These are phyloP conservation scores for Coemansia guatemalensis DNA, from an alignment of 192 early-diverging fungal species.

Conservation along the genomic window DNA sequence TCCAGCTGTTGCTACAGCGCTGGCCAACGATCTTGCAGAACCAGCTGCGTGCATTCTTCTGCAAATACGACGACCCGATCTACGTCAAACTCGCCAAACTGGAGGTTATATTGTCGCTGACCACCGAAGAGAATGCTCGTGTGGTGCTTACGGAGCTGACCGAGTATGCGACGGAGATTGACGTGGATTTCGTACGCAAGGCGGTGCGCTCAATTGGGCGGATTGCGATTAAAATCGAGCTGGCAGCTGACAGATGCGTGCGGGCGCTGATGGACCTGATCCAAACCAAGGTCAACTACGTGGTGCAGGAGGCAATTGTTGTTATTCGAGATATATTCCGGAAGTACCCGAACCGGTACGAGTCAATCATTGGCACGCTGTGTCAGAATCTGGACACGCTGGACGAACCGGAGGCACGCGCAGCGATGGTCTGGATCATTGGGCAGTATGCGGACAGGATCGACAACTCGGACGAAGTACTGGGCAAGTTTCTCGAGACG, in stretches of 20 bases:
- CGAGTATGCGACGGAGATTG: constrained; percentile 95
- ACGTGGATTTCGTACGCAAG: constrained; percentile 97
- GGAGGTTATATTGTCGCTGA: constrained; percentile 89
- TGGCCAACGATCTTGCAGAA: constrained; percentile 86
- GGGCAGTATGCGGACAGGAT: constrained; percentile 98
- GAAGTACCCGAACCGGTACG: constrained; percentile 97
- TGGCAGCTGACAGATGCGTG: constrained; percentile 83
- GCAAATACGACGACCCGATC: constrained; percentile 99
- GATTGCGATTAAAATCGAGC: constrained; percentile 93
- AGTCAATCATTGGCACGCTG: constrained; percentile 85
- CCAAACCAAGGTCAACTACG: constrained; percentile 97
- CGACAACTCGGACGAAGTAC: constrained; percentile 90
- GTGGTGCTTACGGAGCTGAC: constrained; percentile 88
- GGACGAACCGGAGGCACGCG: constrained; percentile 97
- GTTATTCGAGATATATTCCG: constrained; percentile 99
- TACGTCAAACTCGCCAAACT: constrained; percentile 98
- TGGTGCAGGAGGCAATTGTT: constrained; percentile 96
- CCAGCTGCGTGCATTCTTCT: constrained; percentile 98
- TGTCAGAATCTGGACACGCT: constrained; percentile 96
- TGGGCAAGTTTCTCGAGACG: constrained; percentile 83
- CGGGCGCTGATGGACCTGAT: constrained; percentile 86
- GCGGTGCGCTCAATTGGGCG: constrained; percentile 97
- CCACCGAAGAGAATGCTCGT: constrained; percentile 78
- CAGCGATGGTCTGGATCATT: constrained; percentile 99
- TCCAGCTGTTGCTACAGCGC: constrained; percentile 88